These are phyloP conservation scores for Coprinopsis sp. DNA, from an alignment of 768 basidiomycete genomes.

Conservation along the genomic window DNA sequence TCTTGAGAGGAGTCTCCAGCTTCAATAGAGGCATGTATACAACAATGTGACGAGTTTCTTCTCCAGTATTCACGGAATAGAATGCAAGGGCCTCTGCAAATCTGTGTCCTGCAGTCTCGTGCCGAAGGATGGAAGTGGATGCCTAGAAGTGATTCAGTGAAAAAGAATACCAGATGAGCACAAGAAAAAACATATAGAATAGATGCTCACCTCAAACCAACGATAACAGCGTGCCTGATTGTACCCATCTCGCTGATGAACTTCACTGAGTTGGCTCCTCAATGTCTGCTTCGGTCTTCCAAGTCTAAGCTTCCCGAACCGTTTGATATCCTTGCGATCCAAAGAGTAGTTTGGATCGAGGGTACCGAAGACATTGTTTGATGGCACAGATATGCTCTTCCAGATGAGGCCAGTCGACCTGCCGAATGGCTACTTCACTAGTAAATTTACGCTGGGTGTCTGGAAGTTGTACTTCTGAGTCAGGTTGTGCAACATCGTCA, in stretches of 20 bases:
- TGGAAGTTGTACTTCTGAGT: not conserved
- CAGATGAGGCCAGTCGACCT: not conserved
- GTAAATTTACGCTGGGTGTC: too few species aligned
- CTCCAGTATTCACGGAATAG: conserved; percentile 3
- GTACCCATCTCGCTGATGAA: not conserved
- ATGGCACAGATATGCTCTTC: not conserved
- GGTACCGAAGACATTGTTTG: not conserved
- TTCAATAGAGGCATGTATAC: conserved; percentile 7
- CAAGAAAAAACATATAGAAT: not conserved
- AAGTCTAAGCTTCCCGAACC: conserved; percentile 14
- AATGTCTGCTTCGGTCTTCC: conserved; percentile 3
- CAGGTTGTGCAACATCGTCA: not conserved
- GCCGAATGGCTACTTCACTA: too few species aligned
- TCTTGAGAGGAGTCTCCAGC: not conserved
- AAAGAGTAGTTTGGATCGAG: not conserved
- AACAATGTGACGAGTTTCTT: not conserved
- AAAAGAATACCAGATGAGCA: not conserved
- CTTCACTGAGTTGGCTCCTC: conserved; percentile 10
- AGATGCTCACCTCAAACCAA: conserved; percentile 13
- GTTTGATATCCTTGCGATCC: not conserved
- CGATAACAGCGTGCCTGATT: not conserved
- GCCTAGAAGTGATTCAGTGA: not conserved
- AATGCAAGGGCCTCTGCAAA: conserved; percentile 19
- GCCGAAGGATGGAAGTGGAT: not conserved
- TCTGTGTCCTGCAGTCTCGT: not conserved